These are phyloP conservation scores for Colletotrichum lindemuthianum DNA, from an alignment of 2,329 filamentous ascomycete species.

Conservation along the genomic window DNA sequence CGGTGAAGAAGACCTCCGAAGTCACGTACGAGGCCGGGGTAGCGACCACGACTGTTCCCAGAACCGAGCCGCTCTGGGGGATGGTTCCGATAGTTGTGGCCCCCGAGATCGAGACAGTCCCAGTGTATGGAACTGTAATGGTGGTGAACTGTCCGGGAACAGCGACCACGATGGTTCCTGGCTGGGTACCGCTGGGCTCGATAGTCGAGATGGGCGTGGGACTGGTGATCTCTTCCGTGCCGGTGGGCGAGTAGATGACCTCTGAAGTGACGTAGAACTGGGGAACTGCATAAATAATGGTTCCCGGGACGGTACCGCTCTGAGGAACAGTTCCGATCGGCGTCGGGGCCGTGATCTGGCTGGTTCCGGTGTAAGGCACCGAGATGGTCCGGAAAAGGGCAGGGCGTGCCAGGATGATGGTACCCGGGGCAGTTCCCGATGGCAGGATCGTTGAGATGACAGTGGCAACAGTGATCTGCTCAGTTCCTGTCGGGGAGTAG, in stretches of 20 bases:
- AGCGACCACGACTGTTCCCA: not conserved
- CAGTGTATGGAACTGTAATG: not conserved
- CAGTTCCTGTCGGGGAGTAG: slow-evolving; percentile 21
- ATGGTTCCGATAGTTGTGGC: not conserved
- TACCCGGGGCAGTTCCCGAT: slow-evolving; percentile 20
- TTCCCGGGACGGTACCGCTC: slow-evolving; percentile 13
- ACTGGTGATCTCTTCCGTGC: not conserved
- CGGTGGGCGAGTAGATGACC: not conserved
- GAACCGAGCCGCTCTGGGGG: not conserved
- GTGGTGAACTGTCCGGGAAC: not conserved
- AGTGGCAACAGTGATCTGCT: slow-evolving; percentile 1
- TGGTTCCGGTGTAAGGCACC: not conserved
- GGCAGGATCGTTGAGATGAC: slow-evolving; percentile 18
- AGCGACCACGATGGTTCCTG: slow-evolving; percentile 7
- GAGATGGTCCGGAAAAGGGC: slow-evolving; percentile 20
- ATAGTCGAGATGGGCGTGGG: slow-evolving; percentile 3
- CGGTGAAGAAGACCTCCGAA: not conserved
- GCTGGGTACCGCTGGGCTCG: not conserved
- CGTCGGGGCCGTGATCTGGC: slow-evolving; percentile 5
- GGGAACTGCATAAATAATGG: slow-evolving; percentile 6
- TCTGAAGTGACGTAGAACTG: not conserved
- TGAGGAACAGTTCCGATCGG: slow-evolving; percentile 8
- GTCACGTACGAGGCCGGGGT: slow-evolving; percentile 5
- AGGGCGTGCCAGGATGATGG: slow-evolving; percentile 13
- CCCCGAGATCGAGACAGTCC: not conserved